phyloP scores from a whole-genome alignment of 495 filamentous ascomycete genomes.

The Apiosordaria backusii region DNA sequence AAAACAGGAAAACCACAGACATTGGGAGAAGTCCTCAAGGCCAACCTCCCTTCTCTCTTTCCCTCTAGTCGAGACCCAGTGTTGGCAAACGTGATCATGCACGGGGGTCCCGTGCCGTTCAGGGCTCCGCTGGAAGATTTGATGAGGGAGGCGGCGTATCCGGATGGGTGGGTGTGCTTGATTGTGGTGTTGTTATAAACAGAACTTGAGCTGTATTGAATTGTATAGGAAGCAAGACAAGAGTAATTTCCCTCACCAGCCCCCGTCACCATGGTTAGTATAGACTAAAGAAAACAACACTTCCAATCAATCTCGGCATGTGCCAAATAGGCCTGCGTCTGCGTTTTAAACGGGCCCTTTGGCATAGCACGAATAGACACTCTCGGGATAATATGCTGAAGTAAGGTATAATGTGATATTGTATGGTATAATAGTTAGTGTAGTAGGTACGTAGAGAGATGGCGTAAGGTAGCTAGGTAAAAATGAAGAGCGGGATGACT shows the following conservation, averaged over 20 bases:
- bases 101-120: conserved; percentile 84
- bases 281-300: too few relatives aligned
- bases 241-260: not conserved
- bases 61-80: conserved; percentile 80
- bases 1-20: conserved; percentile 59
- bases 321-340: too few relatives aligned
- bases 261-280: too few relatives aligned
- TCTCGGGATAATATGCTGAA: not conserved
- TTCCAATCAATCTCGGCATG: too few relatives aligned
- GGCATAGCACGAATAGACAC: too few relatives aligned
- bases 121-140: conserved; percentile 79
- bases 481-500: not conserved
- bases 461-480: not conserved
- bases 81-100: conserved; percentile 85
- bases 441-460: not conserved
- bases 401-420: not conserved
- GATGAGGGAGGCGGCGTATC: conserved; percentile 74
- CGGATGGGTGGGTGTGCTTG: conserved; percentile 88
- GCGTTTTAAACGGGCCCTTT: too few relatives aligned
- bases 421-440: not conserved
- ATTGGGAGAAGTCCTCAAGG: conserved; percentile 74
- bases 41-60: conserved; percentile 76
- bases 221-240: too few relatives aligned
- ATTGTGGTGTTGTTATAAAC: conserved; percentile 70
- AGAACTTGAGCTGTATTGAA: not conserved